Conservation (phyloP, 2,329 filamentous ascomycete genomes). For the Penicillium sp. region DNA sequence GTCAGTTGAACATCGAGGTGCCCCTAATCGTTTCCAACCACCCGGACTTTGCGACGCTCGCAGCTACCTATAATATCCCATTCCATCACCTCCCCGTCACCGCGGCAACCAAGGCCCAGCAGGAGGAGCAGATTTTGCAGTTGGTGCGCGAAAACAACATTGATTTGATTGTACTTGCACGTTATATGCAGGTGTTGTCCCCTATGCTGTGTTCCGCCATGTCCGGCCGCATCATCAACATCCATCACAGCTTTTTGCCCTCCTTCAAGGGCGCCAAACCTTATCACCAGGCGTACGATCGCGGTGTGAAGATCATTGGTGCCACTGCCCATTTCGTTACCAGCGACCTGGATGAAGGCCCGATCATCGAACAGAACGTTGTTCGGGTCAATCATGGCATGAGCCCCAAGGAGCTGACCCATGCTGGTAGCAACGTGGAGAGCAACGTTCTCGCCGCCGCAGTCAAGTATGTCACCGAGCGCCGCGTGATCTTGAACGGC, state of each 20-base stretch:
- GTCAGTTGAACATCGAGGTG: slow-evolving; percentile 70
- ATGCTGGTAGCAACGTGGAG: slow-evolving; percentile 79
- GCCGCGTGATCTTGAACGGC: slow-evolving; percentile 72
- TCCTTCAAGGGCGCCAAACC: slow-evolving; percentile 85
- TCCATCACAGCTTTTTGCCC: slow-evolving; percentile 82
- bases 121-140: slow-evolving; percentile 68
- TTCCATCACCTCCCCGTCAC: slow-evolving; percentile 79
- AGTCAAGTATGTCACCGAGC: slow-evolving; percentile 79
- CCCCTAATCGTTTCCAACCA: slow-evolving; percentile 81
- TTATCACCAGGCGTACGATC: slow-evolving; percentile 82
- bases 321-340: slow-evolving; percentile 85
- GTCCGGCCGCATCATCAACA: slow-evolving; percentile 86
- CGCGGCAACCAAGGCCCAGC: slow-evolving; percentile 69
- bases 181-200: slow-evolving; percentile 84
- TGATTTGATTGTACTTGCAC: slow-evolving; percentile 74
- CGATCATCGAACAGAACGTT: slow-evolving; percentile 83
- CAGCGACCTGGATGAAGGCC: slow-evolving; percentile 77
- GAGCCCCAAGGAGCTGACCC: slow-evolving; percentile 70
- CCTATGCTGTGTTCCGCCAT: slow-evolving; percentile 71
- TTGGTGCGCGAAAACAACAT: slow-evolving; percentile 65
- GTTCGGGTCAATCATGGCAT: slow-evolving; percentile 72
- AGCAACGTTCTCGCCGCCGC: slow-evolving; percentile 76
- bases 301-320: slow-evolving; percentile 84
- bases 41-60: slow-evolving; percentile 65
- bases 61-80: slow-evolving; percentile 68